Evolutionary conservation across 1,284 basidiomycete species (phyloP), one percentile per base, ranked within the genome.

Genomic region (Ustilago cynodontis): DNA sequence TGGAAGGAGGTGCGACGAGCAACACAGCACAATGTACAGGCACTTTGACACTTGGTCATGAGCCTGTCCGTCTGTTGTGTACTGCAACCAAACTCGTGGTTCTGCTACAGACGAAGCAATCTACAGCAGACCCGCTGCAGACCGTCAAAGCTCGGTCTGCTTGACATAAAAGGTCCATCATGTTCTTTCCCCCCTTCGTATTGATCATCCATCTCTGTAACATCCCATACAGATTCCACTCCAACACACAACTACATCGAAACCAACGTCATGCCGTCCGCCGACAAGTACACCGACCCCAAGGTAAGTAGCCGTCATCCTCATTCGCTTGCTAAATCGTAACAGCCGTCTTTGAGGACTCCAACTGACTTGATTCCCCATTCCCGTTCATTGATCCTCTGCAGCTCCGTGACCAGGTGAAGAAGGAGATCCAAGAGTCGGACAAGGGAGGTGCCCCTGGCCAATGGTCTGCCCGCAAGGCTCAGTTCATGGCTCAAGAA

Each of bases 251-350:
- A 3, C 20, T 28, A 35, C 18, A 22, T 22, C 22, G 8, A 7
- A 26, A 10, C 45, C 56, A 22, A 28, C 51, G 68, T 55, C 16
- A 75, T 75, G 68, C 72, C 67, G 52, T 71, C 72, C 53, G 55
- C 67, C 50, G 65, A 75, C 67, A 75, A 75, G 68, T 75, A 75
- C 59, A 67, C 72, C 50, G 72, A 75, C 52, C 72, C 72, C 60
- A 60, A 75, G 64, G 72, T 75, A 58, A 63, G 63, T 45, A 20
- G 16, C n/a, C 7, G 13, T 3, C 7, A 20, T 9, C 9, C 35
- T 13, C 14, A 11, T 37, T 13, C 9, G 7, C 35, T 37, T 5
- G 31, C 11, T 11, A 41, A 41, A 16, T 4, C 39, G 39, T 20
- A 14, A 4, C 13, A 9, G 8, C 11, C 31, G 11, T 33, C 31